These are phyloP conservation scores for Parascedosporium putredinis DNA, from an alignment of 2,329 filamentous ascomycete species.

Conservation along the genomic window DNA sequence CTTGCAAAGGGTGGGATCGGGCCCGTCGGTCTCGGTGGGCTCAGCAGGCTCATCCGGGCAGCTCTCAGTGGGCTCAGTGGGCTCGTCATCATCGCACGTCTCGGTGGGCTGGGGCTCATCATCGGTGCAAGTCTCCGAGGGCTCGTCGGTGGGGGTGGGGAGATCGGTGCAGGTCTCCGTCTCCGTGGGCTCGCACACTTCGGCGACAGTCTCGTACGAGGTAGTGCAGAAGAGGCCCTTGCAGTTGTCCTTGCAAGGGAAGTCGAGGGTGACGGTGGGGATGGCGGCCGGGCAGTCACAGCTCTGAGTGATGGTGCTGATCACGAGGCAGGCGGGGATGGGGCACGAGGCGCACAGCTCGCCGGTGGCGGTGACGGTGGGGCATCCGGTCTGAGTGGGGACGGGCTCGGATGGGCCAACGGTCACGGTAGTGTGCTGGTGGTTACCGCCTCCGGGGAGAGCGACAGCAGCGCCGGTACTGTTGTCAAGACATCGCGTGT, in stretches of 20 bases:
- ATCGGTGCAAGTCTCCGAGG: background rate
- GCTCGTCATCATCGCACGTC: background rate
- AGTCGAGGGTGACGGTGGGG: conserved; percentile 8
- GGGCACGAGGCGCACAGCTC: conserved; percentile 23
- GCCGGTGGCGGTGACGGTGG: conserved; percentile 22
- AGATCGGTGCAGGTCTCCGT: background rate
- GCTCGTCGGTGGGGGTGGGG: background rate
- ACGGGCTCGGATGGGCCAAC: background rate
- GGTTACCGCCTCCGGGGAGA: background rate
- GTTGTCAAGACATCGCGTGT: background rate
- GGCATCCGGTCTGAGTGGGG: conserved; percentile 15
- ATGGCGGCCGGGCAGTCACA: conserved; percentile 4
- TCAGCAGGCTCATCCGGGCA: background rate
- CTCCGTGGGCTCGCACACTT: background rate
- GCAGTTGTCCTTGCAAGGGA: conserved; percentile 8
- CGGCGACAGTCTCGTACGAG: background rate
- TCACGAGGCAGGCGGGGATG: conserved; percentile 19
- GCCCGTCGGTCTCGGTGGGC: conserved; percentile 1
- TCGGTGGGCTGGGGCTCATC: background rate
- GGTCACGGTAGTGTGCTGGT: background rate
- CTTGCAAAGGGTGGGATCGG: background rate
- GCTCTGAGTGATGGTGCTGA: conserved; percentile 17
- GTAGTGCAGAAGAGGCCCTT: conserved; percentile 3
- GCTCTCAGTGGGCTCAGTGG: background rate
- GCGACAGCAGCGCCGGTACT: conserved; percentile 4